A percentile compares a stretch with the other conserved stretches of the same genome.
phyloP scores from a whole-genome alignment of 202 grass and related monocot species.

The Setaria viridis region DNA sequence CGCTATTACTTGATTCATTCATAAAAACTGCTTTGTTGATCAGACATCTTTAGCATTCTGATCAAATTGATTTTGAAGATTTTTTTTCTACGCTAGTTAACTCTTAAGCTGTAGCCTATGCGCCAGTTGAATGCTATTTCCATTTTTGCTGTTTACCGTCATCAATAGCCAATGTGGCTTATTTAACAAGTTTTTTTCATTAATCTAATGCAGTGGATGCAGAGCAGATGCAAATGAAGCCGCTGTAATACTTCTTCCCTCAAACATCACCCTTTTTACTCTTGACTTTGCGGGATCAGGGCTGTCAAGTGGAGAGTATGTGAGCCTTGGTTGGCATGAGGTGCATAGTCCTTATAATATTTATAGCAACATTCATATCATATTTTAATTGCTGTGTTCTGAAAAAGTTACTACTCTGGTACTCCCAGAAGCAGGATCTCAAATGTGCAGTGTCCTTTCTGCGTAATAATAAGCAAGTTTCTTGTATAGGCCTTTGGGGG shows the following conservation, averaged over 20 bases:
- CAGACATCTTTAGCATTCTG: slow-evolving; percentile 15
- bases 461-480: slow-evolving; percentile 86
- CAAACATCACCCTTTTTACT: slow-evolving; percentile 97
- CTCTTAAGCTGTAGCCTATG: slow-evolving; percentile 5
- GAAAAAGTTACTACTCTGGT: slow-evolving; percentile 39
- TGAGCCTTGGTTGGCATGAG: slow-evolving; percentile 99
- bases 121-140: slow-evolving; percentile 35
- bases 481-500: slow-evolving; percentile 98
- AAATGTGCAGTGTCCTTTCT: slow-evolving; percentile 84
- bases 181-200: slow-evolving; percentile 44
- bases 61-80: slow-evolving; percentile 3
- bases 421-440: slow-evolving; percentile 91
- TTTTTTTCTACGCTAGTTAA: slow-evolving; percentile 37
- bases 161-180: slow-evolving; percentile 5
- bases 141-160: slow-evolving; percentile 28
- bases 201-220: slow-evolving; percentile 85
- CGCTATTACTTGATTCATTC: slow-evolving; percentile 16
- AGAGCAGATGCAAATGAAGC: slow-evolving; percentile 99
- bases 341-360: slow-evolving; percentile 50
- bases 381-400: slow-evolving; percentile 38
- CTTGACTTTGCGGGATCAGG: slow-evolving; percentile 99
- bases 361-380: slow-evolving; percentile 15
- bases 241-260: slow-evolving; percentile 93
- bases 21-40: slow-evolving; percentile 18
- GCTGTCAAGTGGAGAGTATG: slow-evolving; percentile 89